Percentiles rank a stretch among this genome's conserved stretches.
phyloP scores from a whole-genome alignment of 352 stramenopile genomes.

The Peronosclerospora sorghi region DNA sequence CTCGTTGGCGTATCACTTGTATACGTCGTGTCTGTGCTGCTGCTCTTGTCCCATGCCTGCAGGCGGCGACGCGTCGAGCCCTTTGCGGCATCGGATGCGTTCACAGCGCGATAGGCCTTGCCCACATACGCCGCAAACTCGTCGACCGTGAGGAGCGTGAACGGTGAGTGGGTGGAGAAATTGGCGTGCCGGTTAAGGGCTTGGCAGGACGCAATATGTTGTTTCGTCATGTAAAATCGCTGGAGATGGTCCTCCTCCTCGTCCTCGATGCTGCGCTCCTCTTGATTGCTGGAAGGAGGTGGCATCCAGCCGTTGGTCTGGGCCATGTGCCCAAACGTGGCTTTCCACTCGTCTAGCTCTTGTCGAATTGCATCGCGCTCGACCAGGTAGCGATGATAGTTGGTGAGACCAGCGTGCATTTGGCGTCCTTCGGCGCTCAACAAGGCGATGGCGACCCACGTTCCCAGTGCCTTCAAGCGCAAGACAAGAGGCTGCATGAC shows the following conservation, averaged over 20 bases:
- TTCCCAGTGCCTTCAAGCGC: no score
- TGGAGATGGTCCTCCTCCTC: constrained; percentile 26
- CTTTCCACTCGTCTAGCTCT: constrained; percentile 24
- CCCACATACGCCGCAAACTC: constrained; percentile 35
- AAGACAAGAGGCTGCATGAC: no score
- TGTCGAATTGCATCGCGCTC: constrained; percentile 18
- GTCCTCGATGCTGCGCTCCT: constrained; percentile 19
- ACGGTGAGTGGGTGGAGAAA: constrained; percentile 42
- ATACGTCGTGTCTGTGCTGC: no score
- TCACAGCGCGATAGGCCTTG: constrained; percentile 15
- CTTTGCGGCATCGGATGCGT: constrained; percentile 4
- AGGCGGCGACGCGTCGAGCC: constrained; percentile 10
- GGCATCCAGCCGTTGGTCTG: constrained; percentile 26
- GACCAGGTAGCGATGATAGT: constrained; percentile 31
- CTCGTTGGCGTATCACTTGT: no score
- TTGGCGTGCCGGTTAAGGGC: constrained; percentile 29
- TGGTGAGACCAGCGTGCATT: constrained; percentile 26
- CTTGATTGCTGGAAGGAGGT: constrained; percentile 7
- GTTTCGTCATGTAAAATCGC: constrained; percentile 40
- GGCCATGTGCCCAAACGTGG: constrained; percentile 17
- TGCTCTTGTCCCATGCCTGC: neutral
- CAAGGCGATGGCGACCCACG: constrained; percentile 1
- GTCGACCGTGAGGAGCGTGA: constrained; percentile 41
- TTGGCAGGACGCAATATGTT: constrained; percentile 22
- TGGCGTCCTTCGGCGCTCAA: constrained; percentile 11